Evolutionary conservation across 768 basidiomycete genomes (phyloP), one percentile per base, ranked within the genome.

Genomic region (Leccinellum albellum): DNA sequence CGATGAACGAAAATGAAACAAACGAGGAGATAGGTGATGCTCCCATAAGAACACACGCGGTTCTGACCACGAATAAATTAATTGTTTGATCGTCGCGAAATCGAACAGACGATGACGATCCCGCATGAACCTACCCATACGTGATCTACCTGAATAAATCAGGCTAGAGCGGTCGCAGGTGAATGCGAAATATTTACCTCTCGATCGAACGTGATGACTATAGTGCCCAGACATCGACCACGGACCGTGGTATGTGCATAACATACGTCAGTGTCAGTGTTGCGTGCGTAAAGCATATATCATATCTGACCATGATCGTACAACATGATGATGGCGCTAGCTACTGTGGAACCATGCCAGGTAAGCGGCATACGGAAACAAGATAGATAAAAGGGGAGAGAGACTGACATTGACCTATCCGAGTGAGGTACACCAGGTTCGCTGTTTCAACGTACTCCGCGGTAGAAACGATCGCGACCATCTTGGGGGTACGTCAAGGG

Each of bases 291-390:
- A n/a, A 8, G 15, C 0, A 48, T 33, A 15, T 28, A 6, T 31
- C 12, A 21, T 32, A 24, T 42, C 61, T 61, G 20, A 50, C 66
- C 40, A 44, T 67, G 66, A 44, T 68, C 66, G 17, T 66, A 66
- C 37, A 68, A 50, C 28, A 66, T 29, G 4, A 55, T 17, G 3
- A 59, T 12, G 6, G 59, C 35, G 6, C 61, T 46, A 3, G 55
- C 47, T 14, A 33, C 66, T 65, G 35, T 17, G 28, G 37, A 55
- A 15, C 24, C 3, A 28, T 24, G 13, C 6, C 5, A 17, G 33
- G 15, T 64, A 53, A 61, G 13, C 1, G 6, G 33, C 28, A 29
- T 23, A 29, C 2, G 5, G 3, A 10, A 12, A 21, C 29, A 50
- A 20, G 6, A 3, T 15, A 33, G 32, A 42, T 3, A 14, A 15